Percentiles rank a stretch among this genome's conserved stretches.
Conservation (phyloP, 2,329 filamentous ascomycete genomes). For the Aureobasidium sp. region DNA sequence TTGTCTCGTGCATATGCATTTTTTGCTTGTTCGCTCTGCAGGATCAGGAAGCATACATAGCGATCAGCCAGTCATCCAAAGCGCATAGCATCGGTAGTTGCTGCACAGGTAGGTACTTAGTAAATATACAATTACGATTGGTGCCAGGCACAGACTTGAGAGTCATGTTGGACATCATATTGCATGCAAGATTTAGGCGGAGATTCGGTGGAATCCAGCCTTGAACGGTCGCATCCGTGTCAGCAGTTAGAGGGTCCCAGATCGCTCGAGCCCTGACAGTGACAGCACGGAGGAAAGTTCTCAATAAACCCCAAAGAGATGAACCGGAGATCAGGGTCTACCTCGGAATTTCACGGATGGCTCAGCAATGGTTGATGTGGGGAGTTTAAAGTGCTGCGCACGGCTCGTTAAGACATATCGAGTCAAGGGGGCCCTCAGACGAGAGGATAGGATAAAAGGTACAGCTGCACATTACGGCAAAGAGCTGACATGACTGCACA, state of each 20-base stretch:
- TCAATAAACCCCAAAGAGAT: neutral
- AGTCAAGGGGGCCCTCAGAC: neutral
- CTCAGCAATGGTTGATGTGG: neutral
- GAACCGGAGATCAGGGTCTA: constrained; percentile 11
- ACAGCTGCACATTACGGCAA: neutral
- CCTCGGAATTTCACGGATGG: constrained; percentile 8
- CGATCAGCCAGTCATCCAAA: neutral
- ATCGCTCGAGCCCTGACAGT: constrained; percentile 2
- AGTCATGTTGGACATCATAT: neutral
- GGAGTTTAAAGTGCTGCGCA: neutral
- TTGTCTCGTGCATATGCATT: constrained; percentile 8
- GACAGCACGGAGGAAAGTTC: neutral
- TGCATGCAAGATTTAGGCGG: neutral
- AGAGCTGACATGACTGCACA: neutral
- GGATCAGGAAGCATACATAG: neutral
- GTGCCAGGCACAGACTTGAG: neutral
- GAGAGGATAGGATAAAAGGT: neutral
- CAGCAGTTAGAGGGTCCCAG: neutral
- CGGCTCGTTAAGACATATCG: neutral
- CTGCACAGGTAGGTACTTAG: neutral
- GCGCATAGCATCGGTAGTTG: neutral
- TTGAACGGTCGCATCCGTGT: neutral
- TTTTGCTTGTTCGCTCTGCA: constrained; percentile 12
- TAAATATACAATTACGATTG: neutral
- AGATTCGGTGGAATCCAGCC: neutral